Conservation (phyloP, 768 basidiomycete genomes). For the Fomitopsis serialis region DNA sequence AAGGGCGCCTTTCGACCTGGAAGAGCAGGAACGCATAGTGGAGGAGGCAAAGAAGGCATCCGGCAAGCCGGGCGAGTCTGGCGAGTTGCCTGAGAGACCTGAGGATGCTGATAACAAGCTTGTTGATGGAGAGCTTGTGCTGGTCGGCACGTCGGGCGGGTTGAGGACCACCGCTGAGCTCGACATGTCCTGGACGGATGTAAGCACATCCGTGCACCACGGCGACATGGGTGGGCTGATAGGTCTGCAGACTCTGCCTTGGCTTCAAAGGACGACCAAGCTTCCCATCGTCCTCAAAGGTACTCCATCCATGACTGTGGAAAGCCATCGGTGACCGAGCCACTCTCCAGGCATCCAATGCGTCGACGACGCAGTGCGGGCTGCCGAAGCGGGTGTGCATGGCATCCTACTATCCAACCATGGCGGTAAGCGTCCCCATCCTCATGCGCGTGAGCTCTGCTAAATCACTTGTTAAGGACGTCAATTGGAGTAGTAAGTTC, state of each 20-base stretch:
- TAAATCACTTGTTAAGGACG: slow-evolving; percentile 42
- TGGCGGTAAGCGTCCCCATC: slow-evolving; percentile 49
- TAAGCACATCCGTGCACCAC: neutral
- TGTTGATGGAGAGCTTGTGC: slow-evolving; percentile 28
- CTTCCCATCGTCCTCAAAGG: slow-evolving; percentile 73
- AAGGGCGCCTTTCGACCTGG: slow-evolving; percentile 49
- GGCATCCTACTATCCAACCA: slow-evolving; percentile 91
- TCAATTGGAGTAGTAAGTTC: slow-evolving; percentile 72
- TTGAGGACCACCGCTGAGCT: slow-evolving; percentile 60
- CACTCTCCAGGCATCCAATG: slow-evolving; percentile 52
- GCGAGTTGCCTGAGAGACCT: slow-evolving; percentile 23
- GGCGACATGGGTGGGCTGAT: neutral
- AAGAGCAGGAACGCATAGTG: slow-evolving; percentile 32
- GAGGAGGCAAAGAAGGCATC: slow-evolving; percentile 18
- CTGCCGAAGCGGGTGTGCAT: slow-evolving; percentile 77
- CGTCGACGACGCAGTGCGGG: slow-evolving; percentile 83
- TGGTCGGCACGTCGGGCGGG: slow-evolving; percentile 62
- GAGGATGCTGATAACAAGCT: slow-evolving; percentile 28
- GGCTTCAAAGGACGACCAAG: slow-evolving; percentile 61
- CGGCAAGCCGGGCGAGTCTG: slow-evolving; percentile 19
- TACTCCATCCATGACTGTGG: neutral
- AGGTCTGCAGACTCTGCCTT: slow-evolving; percentile 54
- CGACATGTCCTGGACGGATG: slow-evolving; percentile 74
- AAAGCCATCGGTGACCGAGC: neutral
- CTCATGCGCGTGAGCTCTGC: neutral